Evolutionary conservation across 176 grass and related monocot genomes (phyloP).

Genomic region (Lolium multiflorum): DNA sequence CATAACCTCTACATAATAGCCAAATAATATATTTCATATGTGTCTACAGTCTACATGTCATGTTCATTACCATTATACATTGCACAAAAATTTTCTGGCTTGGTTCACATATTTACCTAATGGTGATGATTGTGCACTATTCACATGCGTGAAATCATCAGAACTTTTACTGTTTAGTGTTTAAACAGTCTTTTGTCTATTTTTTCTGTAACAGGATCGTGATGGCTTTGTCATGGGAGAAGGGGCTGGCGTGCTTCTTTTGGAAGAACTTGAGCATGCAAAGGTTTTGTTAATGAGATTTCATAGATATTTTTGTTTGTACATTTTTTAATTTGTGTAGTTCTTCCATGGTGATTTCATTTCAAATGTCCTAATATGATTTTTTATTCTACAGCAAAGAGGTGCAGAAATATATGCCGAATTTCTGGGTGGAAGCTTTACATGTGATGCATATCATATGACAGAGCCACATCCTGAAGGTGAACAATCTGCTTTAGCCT

Average conservation of each 20-base stretch:
- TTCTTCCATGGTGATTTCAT: slow-evolving; percentile 31
- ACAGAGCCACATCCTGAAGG: slow-evolving; percentile 99
- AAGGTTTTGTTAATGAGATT: slow-evolving; percentile 54
- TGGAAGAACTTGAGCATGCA: slow-evolving; percentile 99
- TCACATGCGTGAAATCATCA: neutral
- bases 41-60: slow-evolving; percentile 9
- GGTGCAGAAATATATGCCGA: slow-evolving; percentile 97
- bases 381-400: slow-evolving; percentile 68
- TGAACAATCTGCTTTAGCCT: slow-evolving; percentile 36
- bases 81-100: neutral
- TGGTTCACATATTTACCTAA: slow-evolving; percentile 25
- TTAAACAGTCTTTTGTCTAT: slow-evolving; percentile 21
- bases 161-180: neutral
- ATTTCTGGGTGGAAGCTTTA: slow-evolving; percentile 97
- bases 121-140: slow-evolving; percentile 16
- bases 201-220: slow-evolving; percentile 63
- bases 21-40: slow-evolving; percentile 35
- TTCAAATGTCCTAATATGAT: slow-evolving; percentile 12
- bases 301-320: slow-evolving; percentile 4
- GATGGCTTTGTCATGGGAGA: slow-evolving; percentile 99
- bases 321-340: neutral
- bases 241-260: slow-evolving; percentile 93
- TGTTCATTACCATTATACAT: neutral
- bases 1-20: neutral
- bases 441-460: slow-evolving; percentile 99